A percentile compares a stretch with the other conserved stretches of the same genome.
Evolutionary conservation across 2,329 filamentous ascomycete species (phyloP).

Genomic region (Celoporthe dispersa): DNA sequence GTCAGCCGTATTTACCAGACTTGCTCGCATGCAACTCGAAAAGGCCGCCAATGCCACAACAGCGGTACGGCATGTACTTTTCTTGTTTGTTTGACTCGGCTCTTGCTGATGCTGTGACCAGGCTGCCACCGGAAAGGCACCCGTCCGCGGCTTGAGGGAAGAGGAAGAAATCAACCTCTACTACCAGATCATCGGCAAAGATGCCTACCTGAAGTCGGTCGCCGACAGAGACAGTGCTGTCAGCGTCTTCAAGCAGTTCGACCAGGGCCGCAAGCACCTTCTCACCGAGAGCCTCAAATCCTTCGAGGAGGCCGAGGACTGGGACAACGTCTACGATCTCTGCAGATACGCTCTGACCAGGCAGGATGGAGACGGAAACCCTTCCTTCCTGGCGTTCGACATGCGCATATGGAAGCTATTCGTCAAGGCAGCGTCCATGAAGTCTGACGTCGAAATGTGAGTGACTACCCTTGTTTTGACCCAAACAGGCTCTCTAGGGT

Average conservation of each 20-base stretch:
- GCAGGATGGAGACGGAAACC: constrained; percentile 42
- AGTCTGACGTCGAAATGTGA: constrained; percentile 36
- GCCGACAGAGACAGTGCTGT: constrained; percentile 35
- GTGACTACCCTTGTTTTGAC: background rate
- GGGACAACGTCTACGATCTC: constrained; percentile 48
- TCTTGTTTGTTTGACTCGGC: too few relatives aligned
- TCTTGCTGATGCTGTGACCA: background rate
- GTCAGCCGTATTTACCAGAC: constrained; percentile 54
- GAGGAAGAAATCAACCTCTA: constrained; percentile 57
- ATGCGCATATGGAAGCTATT: constrained; percentile 42
- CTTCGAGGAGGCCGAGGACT: constrained; percentile 45
- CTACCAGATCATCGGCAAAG: constrained; percentile 51
- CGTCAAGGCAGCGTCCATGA: constrained; percentile 38
- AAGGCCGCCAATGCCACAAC: constrained; percentile 52
- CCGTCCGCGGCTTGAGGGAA: constrained; percentile 43
- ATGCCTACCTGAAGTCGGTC: constrained; percentile 48
- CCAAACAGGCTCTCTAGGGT: background rate
- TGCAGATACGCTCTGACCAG: constrained; percentile 49
- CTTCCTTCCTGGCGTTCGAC: constrained; percentile 52
- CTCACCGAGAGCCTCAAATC: constrained; percentile 47
- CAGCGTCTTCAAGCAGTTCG: constrained; percentile 50
- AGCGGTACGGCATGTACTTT: constrained; percentile 40
- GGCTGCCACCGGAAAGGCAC: constrained; percentile 20
- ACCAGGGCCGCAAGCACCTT: constrained; percentile 51
- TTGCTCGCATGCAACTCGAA: constrained; percentile 57